Evolutionary conservation across 208 protist genomes (phyloP).

Genomic region (Plasmodiophora brassicae): DNA sequence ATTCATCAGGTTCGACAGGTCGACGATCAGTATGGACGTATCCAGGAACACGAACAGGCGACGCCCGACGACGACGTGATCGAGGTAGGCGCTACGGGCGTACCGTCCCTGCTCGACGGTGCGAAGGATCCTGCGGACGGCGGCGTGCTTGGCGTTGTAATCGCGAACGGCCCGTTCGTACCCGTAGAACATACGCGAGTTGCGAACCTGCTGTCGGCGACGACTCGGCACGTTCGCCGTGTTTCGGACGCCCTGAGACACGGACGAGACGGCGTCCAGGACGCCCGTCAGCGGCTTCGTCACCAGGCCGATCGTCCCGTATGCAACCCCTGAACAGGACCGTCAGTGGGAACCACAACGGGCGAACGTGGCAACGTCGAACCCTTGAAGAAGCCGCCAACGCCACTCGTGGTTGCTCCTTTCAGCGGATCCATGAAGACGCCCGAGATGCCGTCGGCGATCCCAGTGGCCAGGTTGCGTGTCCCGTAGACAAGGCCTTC

Average conservation of each 20-base stretch:
- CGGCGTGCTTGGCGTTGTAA: constrained; percentile 23
- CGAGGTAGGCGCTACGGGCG: background rate
- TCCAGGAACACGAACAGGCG: background rate
- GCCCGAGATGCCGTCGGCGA: background rate
- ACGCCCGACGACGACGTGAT: background rate
- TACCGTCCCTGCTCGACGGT: background rate
- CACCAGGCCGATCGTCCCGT: background rate
- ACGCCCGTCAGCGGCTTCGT: constrained; percentile 24
- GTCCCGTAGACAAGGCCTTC: constrained; percentile 1
- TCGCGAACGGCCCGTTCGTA: background rate
- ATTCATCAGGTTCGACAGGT: background rate
- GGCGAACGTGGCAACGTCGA: no score
- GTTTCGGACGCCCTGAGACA: constrained; percentile 29
- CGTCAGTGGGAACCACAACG: no score
- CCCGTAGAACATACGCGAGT: background rate
- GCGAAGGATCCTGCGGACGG: background rate
- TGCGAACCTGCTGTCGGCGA: background rate
- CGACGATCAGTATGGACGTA: background rate
- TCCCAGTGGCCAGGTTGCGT: background rate
- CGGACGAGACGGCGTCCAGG: background rate
- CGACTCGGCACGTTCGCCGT: background rate
- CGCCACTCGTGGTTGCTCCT: background rate
- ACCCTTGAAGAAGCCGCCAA: constrained; percentile 30
- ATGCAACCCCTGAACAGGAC: no score
- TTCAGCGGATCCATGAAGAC: constrained; percentile 20